Evolutionary conservation across 1,284 basidiomycete genomes (phyloP).

Genomic region (Sanghuangporus weigelae): DNA sequence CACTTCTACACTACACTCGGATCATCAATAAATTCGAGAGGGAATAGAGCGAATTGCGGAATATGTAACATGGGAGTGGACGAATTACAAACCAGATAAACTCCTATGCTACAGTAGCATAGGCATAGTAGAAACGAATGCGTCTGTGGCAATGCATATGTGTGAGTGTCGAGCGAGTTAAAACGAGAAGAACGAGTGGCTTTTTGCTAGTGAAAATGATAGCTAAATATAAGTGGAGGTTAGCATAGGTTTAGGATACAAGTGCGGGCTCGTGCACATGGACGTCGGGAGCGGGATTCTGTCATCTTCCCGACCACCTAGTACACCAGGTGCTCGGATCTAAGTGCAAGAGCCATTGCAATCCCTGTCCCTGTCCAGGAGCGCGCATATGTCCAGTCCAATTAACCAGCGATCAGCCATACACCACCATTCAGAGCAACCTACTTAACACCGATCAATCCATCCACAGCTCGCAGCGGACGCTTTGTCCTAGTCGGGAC

Average conservation of each 20-base stretch:
- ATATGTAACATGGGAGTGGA: neutral
- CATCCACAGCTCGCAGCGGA: neutral
- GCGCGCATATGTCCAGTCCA: neutral
- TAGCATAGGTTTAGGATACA: neutral
- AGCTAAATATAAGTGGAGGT: neutral
- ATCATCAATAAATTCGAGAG: neutral
- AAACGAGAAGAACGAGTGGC: neutral
- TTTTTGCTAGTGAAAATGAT: neutral
- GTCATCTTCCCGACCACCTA: neutral
- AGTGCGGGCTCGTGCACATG: neutral
- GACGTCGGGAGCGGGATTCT: neutral
- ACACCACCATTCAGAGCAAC: neutral
- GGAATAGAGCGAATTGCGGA: neutral
- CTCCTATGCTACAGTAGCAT: neutral
- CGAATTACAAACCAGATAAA: neutral
- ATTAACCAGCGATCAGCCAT: neutral
- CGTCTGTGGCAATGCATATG: neutral
- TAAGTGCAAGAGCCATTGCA: too few species aligned
- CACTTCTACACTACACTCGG: neutral
- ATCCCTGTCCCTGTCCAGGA: neutral
- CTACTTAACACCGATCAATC: neutral
- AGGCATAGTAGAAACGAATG: neutral
- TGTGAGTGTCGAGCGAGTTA: neutral
- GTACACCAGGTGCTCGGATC: too few species aligned
- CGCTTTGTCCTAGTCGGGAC: neutral